Conservation (phyloP, 257 asterid species). For the Catharanthus roseus region DNA sequence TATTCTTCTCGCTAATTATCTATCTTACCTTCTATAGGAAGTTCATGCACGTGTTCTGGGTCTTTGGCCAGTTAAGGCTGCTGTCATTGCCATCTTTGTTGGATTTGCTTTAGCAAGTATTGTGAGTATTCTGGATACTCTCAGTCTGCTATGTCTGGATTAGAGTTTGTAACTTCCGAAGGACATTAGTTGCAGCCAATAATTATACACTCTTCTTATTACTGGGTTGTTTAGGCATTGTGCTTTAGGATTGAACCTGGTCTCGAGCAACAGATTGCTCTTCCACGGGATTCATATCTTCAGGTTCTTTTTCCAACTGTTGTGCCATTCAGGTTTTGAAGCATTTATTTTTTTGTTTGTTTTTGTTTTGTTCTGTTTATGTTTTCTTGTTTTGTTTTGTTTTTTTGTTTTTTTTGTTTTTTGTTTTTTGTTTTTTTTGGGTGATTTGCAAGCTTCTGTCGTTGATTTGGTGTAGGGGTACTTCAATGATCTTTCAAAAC, state of each 20-base stretch:
- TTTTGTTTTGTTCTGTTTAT: no score
- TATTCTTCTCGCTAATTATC: background rate
- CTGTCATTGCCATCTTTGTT: constrained; percentile 67
- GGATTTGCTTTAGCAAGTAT: constrained; percentile 84
- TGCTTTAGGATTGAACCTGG: constrained; percentile 92
- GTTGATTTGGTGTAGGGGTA: constrained; percentile 62
- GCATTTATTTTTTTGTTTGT: constrained; percentile 12
- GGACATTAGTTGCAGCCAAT: constrained; percentile 4
- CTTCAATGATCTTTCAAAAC: constrained; percentile 61
- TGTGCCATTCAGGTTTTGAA: background rate
- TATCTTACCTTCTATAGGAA: constrained; percentile 38
- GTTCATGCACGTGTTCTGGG: constrained; percentile 81
- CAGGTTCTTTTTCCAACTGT: constrained; percentile 45
- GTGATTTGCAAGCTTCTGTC: background rate
- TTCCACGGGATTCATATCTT: constrained; percentile 94
- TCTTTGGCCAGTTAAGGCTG: constrained; percentile 75
- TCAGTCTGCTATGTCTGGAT: background rate
- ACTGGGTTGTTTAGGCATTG: constrained; percentile 53
- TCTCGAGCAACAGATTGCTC: constrained; percentile 89
- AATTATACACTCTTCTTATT: constrained; percentile 9
- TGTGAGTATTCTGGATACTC: constrained; percentile 38
- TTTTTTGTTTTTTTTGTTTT: no score
- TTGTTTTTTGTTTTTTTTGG: no score
- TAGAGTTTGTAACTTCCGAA: background rate
- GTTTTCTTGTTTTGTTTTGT: no score